Percentiles rank a stretch among this genome's conserved stretches.
Evolutionary conservation across 2,329 filamentous ascomycete genomes (phyloP).

Genomic region (Hirsutella rhossiliensis): DNA sequence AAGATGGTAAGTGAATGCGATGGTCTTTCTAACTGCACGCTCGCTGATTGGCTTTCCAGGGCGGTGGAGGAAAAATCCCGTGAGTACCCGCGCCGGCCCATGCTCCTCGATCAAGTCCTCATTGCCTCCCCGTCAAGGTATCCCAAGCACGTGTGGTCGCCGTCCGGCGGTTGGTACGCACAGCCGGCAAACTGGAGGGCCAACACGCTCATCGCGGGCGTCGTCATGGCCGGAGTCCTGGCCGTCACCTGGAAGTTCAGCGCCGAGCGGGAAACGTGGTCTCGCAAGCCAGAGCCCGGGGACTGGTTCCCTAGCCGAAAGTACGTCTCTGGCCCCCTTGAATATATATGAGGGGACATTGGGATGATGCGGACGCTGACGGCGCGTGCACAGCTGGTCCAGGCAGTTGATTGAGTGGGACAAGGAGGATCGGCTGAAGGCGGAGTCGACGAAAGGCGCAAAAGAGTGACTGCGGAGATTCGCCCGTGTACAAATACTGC

Average conservation of each 20-base stretch:
- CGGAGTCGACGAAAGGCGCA: slow-evolving; percentile 15
- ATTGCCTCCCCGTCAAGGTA: slow-evolving; percentile 46
- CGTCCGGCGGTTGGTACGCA: slow-evolving; percentile 92
- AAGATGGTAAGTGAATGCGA: slow-evolving; percentile 40
- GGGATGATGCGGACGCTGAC: neutral
- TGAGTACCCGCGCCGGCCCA: slow-evolving; percentile 20
- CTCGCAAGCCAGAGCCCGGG: slow-evolving; percentile 63
- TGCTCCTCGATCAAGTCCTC: slow-evolving; percentile 4
- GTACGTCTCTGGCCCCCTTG: slow-evolving; percentile 37
- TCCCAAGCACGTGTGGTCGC: slow-evolving; percentile 99
- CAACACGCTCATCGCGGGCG: slow-evolving; percentile 72
- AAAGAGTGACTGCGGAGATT: slow-evolving; percentile 11
- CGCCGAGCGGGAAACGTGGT: slow-evolving; percentile 60
- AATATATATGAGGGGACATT: neutral
- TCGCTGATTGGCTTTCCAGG: slow-evolving; percentile 29
- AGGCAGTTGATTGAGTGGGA: slow-evolving; percentile 33
- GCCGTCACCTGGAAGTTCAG: slow-evolving; percentile 60
- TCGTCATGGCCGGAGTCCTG: slow-evolving; percentile 55
- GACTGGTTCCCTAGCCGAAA: slow-evolving; percentile 77
- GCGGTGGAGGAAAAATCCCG: slow-evolving; percentile 61
- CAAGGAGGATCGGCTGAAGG: slow-evolving; percentile 26
- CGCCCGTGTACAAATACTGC: slow-evolving; percentile 4
- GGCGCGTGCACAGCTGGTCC: slow-evolving; percentile 24
- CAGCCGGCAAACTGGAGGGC: slow-evolving; percentile 90
- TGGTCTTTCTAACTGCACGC: neutral